These are phyloP conservation scores for Serendipita sp. DNA, from an alignment of 768 basidiomycete species.

Conservation along the genomic window DNA sequence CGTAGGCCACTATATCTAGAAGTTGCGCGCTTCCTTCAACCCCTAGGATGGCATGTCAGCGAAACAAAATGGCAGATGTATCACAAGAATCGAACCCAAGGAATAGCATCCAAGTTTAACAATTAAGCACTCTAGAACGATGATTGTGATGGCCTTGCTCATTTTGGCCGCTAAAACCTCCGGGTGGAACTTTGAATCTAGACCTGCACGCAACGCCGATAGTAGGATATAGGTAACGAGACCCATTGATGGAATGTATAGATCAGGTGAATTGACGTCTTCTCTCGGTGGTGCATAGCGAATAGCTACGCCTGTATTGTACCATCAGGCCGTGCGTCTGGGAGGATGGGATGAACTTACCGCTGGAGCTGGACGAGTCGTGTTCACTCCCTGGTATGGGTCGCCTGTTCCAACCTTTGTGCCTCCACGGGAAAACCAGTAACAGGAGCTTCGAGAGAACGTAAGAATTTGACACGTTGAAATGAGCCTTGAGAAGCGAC, in stretches of 20 bases:
- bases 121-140: slow-evolving; percentile 76
- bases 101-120: slow-evolving; percentile 89
- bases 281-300: slow-evolving; percentile 78
- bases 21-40: slow-evolving; percentile 45
- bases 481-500: slow-evolving; percentile 67
- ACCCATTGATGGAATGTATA: slow-evolving; percentile 96
- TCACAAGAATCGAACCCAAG: slow-evolving; percentile 47
- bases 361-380: neutral
- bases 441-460: slow-evolving; percentile 79
- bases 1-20: slow-evolving; percentile 78
- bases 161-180: slow-evolving; percentile 76
- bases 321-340: neutral
- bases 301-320: neutral
- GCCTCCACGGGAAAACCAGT: slow-evolving; percentile 90
- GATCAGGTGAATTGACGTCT: slow-evolving; percentile 88
- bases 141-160: slow-evolving; percentile 67
- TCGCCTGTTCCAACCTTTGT: slow-evolving; percentile 55
- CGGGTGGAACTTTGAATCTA: slow-evolving; percentile 73
- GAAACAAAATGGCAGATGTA: neutral
- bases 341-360: neutral
- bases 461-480: slow-evolving; percentile 93
- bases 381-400: neutral
- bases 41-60: slow-evolving; percentile 16
- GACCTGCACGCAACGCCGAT: slow-evolving; percentile 69
- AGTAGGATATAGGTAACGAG: slow-evolving; percentile 90